Evolutionary conservation across 345 rosid species (phyloP), one percentile per base, ranked within the genome.

Genomic region (Crucihimalaya himalaica): DNA sequence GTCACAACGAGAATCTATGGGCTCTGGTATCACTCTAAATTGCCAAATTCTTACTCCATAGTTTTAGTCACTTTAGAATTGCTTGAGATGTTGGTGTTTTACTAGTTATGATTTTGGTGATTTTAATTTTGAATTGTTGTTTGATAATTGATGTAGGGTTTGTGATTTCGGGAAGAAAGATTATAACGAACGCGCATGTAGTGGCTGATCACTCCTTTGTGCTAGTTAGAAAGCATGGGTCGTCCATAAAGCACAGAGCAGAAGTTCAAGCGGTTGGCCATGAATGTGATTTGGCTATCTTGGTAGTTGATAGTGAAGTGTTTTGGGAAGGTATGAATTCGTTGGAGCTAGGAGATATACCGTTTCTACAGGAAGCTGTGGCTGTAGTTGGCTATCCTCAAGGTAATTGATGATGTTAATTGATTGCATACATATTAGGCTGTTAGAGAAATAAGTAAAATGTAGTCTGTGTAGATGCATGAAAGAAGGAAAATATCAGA

Each of bases 331-430:
- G 81, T 21, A 84, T 88, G 91, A 77, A 57, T 59, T 77, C 75
- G 35, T 85, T 93, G 78, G 98, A 90, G 79, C 84, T 93, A 0
- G 96, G 93, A 52, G 96, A 89, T 55, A 80, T 87, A 62, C 96
- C 97, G 3, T 82, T 79, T 73, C 83, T 93, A 3, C 93, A 89
- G 39, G 88, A 87, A 83, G 86, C 91, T 64, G 84, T 93, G 6
- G 86, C 92, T 57, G 97, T 90, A 6, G 96, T 93, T 67, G 98
- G 97, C 11, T 93, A 93, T 81, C 98, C 97, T 76, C 96, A 90
- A 83, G 98, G 94, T 92, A 80, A 3, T 28, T 61, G 4, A 31
- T 50, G 5, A 32, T 71, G 27, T 27, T 55, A 40, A 4, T 12
- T 25, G 18, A 1, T 23, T 23, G 25, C 25, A 23, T 23, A n/a